Evolutionary conservation across 176 grass and related monocot species (phyloP).

Genomic region (Tuctoria greenei): DNA sequence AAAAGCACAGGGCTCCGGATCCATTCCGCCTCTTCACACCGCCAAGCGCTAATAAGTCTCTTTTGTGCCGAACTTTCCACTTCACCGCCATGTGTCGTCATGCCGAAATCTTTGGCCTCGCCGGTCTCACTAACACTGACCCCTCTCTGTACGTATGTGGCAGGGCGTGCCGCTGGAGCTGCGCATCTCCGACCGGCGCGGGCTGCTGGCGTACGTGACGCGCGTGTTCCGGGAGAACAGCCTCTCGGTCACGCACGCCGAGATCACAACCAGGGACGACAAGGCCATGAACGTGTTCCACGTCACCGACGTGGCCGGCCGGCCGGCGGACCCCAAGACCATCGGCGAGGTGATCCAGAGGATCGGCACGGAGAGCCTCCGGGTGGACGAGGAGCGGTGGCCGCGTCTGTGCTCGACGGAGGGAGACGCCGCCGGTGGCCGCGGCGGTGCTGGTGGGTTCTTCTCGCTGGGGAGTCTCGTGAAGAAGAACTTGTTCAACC

Average conservation of each 20-base stretch:
- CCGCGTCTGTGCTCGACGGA: slow-evolving; percentile 45
- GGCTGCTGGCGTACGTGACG: slow-evolving; percentile 88
- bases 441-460: slow-evolving; percentile 37
- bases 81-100: slow-evolving; percentile 35
- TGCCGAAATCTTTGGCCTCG: slow-evolving; percentile 3
- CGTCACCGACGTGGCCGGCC: slow-evolving; percentile 63
- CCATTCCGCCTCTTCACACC: background rate
- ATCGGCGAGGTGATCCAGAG: slow-evolving; percentile 69
- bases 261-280: slow-evolving; percentile 70
- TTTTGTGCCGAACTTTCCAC: slow-evolving; percentile 45
- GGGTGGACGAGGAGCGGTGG: slow-evolving; percentile 54
- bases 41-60: background rate
- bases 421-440: slow-evolving; percentile 24
- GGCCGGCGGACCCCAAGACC: slow-evolving; percentile 57
- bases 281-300: slow-evolving; percentile 78
- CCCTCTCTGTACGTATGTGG: background rate
- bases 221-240: slow-evolving; percentile 84
- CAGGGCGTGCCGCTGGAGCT: slow-evolving; percentile 85
- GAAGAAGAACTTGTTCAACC: slow-evolving; percentile 79
- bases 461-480: slow-evolving; percentile 83
- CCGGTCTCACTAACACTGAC: slow-evolving; percentile 26
- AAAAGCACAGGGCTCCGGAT: slow-evolving; percentile 19
- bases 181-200: slow-evolving; percentile 58
- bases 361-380: slow-evolving; percentile 68
- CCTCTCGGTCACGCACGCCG: slow-evolving; percentile 75